Evolutionary conservation across 306 rosid genomes (phyloP), one percentile per base, ranked within the genome.

Genomic region (Quercus alba): DNA sequence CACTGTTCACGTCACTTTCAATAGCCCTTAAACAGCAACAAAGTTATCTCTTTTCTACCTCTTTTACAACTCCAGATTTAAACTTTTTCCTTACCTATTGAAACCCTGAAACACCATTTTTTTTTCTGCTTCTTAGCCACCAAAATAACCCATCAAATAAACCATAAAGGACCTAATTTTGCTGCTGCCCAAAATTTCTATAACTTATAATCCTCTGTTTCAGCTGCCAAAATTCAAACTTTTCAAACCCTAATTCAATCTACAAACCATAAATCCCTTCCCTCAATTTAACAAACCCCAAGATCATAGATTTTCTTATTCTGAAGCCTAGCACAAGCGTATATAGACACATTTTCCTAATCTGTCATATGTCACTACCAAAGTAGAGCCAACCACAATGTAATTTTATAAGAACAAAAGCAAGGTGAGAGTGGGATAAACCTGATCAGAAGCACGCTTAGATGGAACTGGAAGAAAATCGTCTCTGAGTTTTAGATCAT

Each of bases 391-490:
- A 79, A 44, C 75, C 73, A 21, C 30, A 72, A 54, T 56, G 69
- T 79, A 89, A 89, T 75, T 68, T 75, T 74, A 75, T 56, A 62
- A 62, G 57, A 31, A 70, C 59, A 59, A 56, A 79, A 78, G 19
- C n/a, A 49, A 49, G 41, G 3, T 77, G 67, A 67, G 79, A 63
- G 3, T 72, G 66, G 67, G 81, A 72, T 6, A 72, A 77, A 91
- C 99, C 94, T 95, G 99, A 93, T 93, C 99, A 68, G 91, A 80
- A 81, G 91, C 86, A 61, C 30, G 81, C 85, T 83, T 91, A 78
- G 97, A 83, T 78, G 94, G 99, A 79, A 89, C 80, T 3, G 93
- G 90, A 77, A 90, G 88, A 82, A 85, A 82, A 81, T 95, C 93
- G 46, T 85, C 93, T 80, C 72, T 86, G 77, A 95, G 92, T 85